Percentiles rank a stretch among this genome's conserved stretches.
Evolutionary conservation across 176 grass and related monocot species (phyloP).

Genomic region (Areca catechu): DNA sequence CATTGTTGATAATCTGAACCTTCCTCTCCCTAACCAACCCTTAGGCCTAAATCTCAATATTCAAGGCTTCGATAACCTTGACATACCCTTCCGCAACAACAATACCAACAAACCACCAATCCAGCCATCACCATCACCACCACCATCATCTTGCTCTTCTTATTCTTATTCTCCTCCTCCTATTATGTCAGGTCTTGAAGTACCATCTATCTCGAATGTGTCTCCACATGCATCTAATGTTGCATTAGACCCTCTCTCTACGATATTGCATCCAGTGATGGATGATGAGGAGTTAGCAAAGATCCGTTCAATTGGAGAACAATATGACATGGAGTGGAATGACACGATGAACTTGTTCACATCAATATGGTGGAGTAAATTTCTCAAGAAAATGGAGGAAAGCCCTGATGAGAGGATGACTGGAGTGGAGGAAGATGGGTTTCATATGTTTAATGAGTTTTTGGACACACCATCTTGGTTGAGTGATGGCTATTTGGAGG

Average conservation of each 20-base stretch:
- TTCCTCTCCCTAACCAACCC: constrained; percentile 47
- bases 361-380: constrained; percentile 79
- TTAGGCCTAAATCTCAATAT: constrained; percentile 80
- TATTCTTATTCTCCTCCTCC: constrained; percentile 40
- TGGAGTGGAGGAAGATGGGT: constrained; percentile 3
- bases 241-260: not conserved
- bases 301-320: constrained; percentile 61
- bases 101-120: not conserved
- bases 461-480: constrained; percentile 15
- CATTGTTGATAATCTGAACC: constrained; percentile 23
- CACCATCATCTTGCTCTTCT: not conserved
- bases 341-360: constrained; percentile 71
- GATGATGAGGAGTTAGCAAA: constrained; percentile 73
- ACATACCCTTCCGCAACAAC: constrained; percentile 4
- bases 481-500: constrained; percentile 5
- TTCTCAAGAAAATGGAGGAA: constrained; percentile 56
- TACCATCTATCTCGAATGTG: not conserved
- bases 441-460: constrained; percentile 14
- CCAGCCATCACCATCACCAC: constrained; percentile 34
- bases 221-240: constrained; percentile 19
- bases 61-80: constrained; percentile 42
- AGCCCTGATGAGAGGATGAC: constrained; percentile 13
- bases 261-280: constrained; percentile 52
- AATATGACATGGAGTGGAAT: constrained; percentile 83
- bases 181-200: not conserved